A percentile compares a stretch with the other conserved stretches of the same genome.
These are phyloP conservation scores for Bretschneidera sinensis DNA, from an alignment of 345 rosid genomes.

Conservation along the genomic window DNA sequence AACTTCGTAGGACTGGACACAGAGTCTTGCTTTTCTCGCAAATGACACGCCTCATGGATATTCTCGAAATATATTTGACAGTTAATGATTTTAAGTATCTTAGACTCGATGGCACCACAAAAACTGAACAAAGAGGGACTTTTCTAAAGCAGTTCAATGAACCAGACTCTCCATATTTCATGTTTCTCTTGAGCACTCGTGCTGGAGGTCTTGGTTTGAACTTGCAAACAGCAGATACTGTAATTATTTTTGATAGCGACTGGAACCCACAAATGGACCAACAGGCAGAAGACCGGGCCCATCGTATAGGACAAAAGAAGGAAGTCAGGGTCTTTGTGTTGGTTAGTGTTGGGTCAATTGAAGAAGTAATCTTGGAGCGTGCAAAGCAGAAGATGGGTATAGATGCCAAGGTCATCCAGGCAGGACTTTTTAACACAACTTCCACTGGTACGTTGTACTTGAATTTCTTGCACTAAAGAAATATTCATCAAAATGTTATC, in stretches of 20 bases:
- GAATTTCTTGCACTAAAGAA: background rate
- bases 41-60: constrained; percentile 94
- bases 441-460: constrained; percentile 69
- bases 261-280: constrained; percentile 99
- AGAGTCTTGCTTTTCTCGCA: constrained; percentile 95
- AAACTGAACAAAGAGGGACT: constrained; percentile 91
- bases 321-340: constrained; percentile 97
- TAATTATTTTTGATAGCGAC: constrained; percentile 93
- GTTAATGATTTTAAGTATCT: constrained; percentile 77
- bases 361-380: constrained; percentile 96
- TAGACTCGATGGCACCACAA: constrained; percentile 94
- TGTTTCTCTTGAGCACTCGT: constrained; percentile 97
- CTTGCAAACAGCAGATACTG: constrained; percentile 95
- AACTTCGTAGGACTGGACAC: constrained; percentile 77
- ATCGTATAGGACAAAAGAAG: constrained; percentile 98
- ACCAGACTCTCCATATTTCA: constrained; percentile 93
- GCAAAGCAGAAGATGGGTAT: constrained; percentile 99
- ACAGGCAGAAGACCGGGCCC: constrained; percentile 99
- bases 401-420: constrained; percentile 99
- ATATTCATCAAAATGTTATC: background rate
- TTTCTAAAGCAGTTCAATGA: constrained; percentile 86
- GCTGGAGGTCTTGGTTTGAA: constrained; percentile 99
- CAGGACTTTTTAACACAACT: constrained; percentile 96
- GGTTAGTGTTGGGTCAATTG: constrained; percentile 96
- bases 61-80: constrained; percentile 84